Conservation (phyloP, 192 early-diverging fungal species). For the Radiomyces spectabilis region DNA sequence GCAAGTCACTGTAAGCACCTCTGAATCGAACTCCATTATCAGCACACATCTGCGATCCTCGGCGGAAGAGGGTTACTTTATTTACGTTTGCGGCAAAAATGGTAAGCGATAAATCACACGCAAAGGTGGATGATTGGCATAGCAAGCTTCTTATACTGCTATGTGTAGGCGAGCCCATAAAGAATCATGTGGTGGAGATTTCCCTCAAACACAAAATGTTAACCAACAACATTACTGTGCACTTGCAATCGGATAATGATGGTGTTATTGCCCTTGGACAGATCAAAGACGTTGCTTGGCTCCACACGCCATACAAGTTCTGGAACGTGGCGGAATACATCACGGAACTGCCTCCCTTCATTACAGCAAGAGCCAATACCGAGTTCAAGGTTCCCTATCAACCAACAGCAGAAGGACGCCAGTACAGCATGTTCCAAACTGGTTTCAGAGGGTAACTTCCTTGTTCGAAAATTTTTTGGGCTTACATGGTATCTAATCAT, state of each 20-base stretch:
- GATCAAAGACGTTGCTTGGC: neutral
- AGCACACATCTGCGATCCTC: neutral
- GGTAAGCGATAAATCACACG: neutral
- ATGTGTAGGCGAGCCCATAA: slow-evolving; percentile 23
- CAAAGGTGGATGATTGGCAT: neutral
- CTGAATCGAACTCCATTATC: neutral
- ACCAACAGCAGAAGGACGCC: neutral
- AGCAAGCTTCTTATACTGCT: neutral
- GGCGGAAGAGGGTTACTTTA: slow-evolving; percentile 14
- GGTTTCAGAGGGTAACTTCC: neutral
- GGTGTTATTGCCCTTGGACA: slow-evolving; percentile 30
- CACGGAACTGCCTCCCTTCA: neutral
- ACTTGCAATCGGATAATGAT: slow-evolving; percentile 25
- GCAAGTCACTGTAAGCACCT: neutral
- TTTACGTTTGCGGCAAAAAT: slow-evolving; percentile 32
- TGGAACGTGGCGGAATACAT: neutral
- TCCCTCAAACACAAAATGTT: slow-evolving; percentile 20
- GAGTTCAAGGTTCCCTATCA: neutral
- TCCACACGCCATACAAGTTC: no score
- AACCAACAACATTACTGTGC: neutral
- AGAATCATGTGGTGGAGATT: slow-evolving; percentile 11
- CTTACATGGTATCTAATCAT: no score
- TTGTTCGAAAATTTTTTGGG: no score
- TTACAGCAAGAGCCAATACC: neutral
- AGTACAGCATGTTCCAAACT: neutral